A percentile compares a stretch with the other conserved stretches of the same genome.
These are phyloP conservation scores for Senna tora DNA, from an alignment of 306 rosid species.

Conservation along the genomic window DNA sequence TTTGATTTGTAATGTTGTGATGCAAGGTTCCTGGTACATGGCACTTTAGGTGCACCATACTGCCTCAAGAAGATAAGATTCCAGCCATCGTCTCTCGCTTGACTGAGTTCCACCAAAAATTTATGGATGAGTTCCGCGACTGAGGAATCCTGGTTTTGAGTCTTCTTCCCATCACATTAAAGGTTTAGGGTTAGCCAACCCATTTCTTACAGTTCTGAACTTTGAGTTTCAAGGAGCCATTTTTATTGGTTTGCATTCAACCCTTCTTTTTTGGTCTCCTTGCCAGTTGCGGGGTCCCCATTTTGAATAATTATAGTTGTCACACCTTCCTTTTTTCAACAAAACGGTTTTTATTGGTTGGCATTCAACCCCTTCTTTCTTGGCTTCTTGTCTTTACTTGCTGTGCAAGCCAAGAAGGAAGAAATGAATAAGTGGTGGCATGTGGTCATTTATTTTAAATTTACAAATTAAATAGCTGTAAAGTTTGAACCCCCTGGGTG, in stretches of 20 bases:
- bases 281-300: neutral
- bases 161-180: constrained; percentile 12
- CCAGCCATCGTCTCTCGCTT: constrained; percentile 75
- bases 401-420: constrained; percentile 1
- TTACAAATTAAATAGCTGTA: neutral
- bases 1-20: constrained; percentile 5
- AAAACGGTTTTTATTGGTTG: neutral
- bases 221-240: constrained; percentile 18
- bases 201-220: constrained; percentile 19
- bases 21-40: constrained; percentile 91
- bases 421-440: neutral
- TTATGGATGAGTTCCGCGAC: constrained; percentile 75
- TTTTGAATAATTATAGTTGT: constrained; percentile 32
- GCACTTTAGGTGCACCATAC: constrained; percentile 96
- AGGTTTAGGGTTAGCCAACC: constrained; percentile 29
- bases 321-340: neutral
- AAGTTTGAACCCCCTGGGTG: no score
- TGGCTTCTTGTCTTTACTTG: neutral
- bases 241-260: no score
- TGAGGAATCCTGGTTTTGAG: constrained; percentile 34
- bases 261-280: neutral
- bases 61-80: constrained; percentile 97
- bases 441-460: neutral
- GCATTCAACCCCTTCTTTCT: neutral
- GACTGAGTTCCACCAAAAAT: constrained; percentile 77